phyloP scores from a whole-genome alignment of 352 stramenopile species.

The Phytophthora megakarya region DNA sequence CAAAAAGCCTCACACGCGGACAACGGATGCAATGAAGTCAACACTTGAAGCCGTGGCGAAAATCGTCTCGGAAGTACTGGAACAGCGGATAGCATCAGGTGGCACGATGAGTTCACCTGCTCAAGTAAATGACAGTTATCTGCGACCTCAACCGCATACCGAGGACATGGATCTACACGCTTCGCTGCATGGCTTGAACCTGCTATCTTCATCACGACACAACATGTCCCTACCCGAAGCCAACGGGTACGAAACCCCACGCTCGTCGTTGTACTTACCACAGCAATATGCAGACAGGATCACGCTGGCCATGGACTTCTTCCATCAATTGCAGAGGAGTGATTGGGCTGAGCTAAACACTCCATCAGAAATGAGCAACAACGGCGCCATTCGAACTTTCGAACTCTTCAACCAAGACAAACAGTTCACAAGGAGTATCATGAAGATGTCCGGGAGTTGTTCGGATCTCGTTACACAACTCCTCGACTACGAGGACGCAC shows the following conservation, averaged over 20 bases:
- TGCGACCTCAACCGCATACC: slow-evolving; percentile 6
- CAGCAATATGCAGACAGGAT: slow-evolving; percentile 65
- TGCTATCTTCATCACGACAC: slow-evolving; percentile 27
- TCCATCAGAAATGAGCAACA: slow-evolving; percentile 21
- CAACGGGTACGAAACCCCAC: slow-evolving; percentile 9
- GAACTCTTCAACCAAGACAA: slow-evolving; percentile 42
- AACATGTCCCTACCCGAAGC: slow-evolving; percentile 4
- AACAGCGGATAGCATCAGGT: slow-evolving; percentile 55
- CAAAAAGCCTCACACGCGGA: slow-evolving; percentile 48
- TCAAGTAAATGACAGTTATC: slow-evolving; percentile 1
- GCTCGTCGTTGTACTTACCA: slow-evolving; percentile 40
- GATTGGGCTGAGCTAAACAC: slow-evolving; percentile 41
- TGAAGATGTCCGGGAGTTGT: slow-evolving; percentile 47
- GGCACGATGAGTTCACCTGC: slow-evolving; percentile 16
- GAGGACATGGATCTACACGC: slow-evolving; percentile 38
- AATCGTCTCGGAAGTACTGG: slow-evolving; percentile 83
- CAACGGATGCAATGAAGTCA: slow-evolving; percentile 60
- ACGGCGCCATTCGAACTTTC: slow-evolving; percentile 42
- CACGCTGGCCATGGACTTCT: slow-evolving; percentile 62
- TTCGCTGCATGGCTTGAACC: slow-evolving; percentile 36
- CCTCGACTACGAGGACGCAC: slow-evolving; percentile 53
- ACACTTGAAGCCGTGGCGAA: slow-evolving; percentile 79
- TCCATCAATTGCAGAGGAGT: slow-evolving; percentile 64
- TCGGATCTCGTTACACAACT: slow-evolving; percentile 41
- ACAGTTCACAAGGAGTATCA: slow-evolving; percentile 63